Base-by-base conservation (phyloP, 2,329 filamentous ascomycete species). In the Cladobotryum protrusum region DNA sequence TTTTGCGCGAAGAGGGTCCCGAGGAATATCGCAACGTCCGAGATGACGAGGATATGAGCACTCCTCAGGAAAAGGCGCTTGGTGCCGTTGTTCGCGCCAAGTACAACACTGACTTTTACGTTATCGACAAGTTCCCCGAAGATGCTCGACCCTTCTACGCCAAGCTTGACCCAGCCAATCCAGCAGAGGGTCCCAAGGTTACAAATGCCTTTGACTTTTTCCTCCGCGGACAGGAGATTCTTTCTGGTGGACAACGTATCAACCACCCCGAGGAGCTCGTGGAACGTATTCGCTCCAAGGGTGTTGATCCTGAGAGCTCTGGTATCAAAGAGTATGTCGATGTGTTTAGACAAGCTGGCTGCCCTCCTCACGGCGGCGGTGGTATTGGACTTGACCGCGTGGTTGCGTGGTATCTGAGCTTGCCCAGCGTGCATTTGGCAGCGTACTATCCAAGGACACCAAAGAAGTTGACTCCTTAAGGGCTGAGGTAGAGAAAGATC, bases 81-180 rank as follows among this genome's bases (percentile, higher is more conserved):
- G 93, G 93, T 51, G 84, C 83, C 20, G 77, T 97, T 43, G 82
- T 97, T 57, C 85, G 88, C 50, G 79, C 88, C 61, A 96, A 96
- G 72, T 96, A 86, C 78, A 81, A 86, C 65, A 93, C 90, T 53
- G 93, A 99, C 73, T 97, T 97, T 74, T 97, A 96, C 73, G 85
- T 95, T 18, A 80, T 99, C 55, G 92, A 97, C 76, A 93, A 97
- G 72, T 99, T 96, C 77, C 93, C 93, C 41, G 83, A 93, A 68
- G 76, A 77, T 35, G 88, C 93, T 17, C 82, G 93, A 29, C 92
- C 92, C 5, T 96, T 95, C 70, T 96, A 96, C 70, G 89, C 91
- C 56, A 90, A 91, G 75, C 82, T 86, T 45, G 87, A 87, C 63
- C 80, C 81, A 3, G 73, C 79, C 40, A 29, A 29, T 9, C 24